phyloP scores from a whole-genome alignment of 2,329 filamentous ascomycete species.

The Phialemoniopsis sp. region DNA sequence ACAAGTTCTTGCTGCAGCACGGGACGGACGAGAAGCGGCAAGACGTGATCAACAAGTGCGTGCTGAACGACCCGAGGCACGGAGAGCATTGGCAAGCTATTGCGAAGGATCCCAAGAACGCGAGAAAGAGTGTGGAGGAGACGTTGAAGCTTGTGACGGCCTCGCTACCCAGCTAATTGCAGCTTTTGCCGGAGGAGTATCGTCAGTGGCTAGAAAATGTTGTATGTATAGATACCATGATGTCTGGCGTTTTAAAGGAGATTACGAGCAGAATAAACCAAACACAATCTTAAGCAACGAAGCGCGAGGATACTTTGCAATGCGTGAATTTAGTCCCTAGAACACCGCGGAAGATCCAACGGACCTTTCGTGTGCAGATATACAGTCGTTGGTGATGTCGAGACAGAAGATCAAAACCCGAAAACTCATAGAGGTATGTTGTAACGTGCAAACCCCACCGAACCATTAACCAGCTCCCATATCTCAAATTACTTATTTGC shows the following conservation, averaged over 20 bases:
- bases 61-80: slow-evolving; percentile 81
- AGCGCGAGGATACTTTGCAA: too few species aligned
- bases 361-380: too few species aligned
- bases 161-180: slow-evolving; percentile 15
- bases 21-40: slow-evolving; percentile 89
- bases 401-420: too few species aligned
- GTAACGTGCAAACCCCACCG: too few species aligned
- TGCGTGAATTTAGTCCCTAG: too few species aligned
- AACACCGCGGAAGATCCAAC: too few species aligned
- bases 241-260: too few species aligned
- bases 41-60: slow-evolving; percentile 79
- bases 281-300: too few species aligned
- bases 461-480: not conserved
- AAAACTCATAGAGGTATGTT: too few species aligned
- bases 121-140: slow-evolving; percentile 70
- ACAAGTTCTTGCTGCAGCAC: slow-evolving; percentile 87
- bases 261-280: too few species aligned
- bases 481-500: slow-evolving; percentile 32
- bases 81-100: slow-evolving; percentile 89
- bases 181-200: not conserved
- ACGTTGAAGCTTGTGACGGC: slow-evolving; percentile 75
- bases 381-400: too few species aligned
- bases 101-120: slow-evolving; percentile 82
- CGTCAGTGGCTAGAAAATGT: too few species aligned
- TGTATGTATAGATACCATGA: not conserved